Evolutionary conservation across 768 basidiomycete genomes (phyloP), one percentile per base, ranked within the genome.

Genomic region (Amanita brunnescens): DNA sequence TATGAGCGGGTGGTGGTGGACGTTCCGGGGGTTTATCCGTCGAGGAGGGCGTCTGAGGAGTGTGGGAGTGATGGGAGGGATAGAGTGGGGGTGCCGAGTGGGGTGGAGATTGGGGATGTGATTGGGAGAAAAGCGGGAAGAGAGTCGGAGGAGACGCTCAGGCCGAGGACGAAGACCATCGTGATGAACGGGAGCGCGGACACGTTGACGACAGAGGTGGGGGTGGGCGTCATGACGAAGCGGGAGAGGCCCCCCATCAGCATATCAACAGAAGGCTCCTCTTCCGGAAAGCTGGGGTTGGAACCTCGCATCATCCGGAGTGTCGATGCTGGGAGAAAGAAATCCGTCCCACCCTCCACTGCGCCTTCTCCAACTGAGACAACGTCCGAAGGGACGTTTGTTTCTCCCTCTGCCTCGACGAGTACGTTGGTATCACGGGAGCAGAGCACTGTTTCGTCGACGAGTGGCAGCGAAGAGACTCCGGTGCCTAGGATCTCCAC

Each of bases 1-100:
- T 99, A 98, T 59, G 95, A 99, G 72, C 78, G 82, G 26, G 73
- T 69, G 32, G 62, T 70, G 29, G 59, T 65, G 24, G 62, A 66
- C 6, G 51, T 51, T 14, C 57, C 60, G 2, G 63, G 64, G 2
- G 54, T 64, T 20, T 68, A 68, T 50, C 44, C 47, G 50, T 43
- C 40, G 4, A 33, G 16, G 21, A 24, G 44, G 20, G 9, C 6
- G 21, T 30, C 26, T 16, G 33, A 14, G 20, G 34, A 37, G 41
- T 21, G 34, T 37, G 21, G 12, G 18, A 51, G 54, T n/a, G 54
- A 54, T 32, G 53, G 55, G 45, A 56, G 55, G 21, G 49, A 32
- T 46, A 50, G 40, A 47, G 43, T 38, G n/a, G 47, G 45, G 33
- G 40, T 30, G 1, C 32, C 49, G 49, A 44, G 34, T 16, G 37